Evolutionary conservation across 805 yeast species (phyloP).

Genomic region (Wickerhamomyces mucosus): DNA sequence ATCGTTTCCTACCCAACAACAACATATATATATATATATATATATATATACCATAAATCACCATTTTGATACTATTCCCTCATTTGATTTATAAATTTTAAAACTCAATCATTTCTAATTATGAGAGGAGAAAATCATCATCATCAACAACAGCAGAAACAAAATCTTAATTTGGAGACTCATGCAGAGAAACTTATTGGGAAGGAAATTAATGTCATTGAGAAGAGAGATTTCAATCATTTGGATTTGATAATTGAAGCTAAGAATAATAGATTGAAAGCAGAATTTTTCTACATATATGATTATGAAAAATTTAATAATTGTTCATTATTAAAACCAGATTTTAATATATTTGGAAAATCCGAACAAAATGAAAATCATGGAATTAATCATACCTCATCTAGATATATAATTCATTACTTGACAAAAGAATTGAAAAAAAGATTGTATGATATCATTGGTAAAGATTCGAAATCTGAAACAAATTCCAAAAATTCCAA

Average conservation of each 20-base stretch:
- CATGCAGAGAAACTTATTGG: conserved; percentile 18
- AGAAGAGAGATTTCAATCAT: conserved; percentile 17
- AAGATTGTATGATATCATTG: conserved; percentile 11
- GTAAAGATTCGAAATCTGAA: conserved; percentile 3
- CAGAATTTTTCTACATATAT: conserved; percentile 24
- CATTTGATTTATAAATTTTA: too few relatives aligned
- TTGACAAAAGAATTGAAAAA: conserved; percentile 23
- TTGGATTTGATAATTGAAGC: conserved; percentile 20
- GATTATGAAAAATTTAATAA: conserved; percentile 22
- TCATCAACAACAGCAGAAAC: too few relatives aligned
- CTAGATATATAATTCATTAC: conserved; percentile 25
- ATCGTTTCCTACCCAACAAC: too few relatives aligned
- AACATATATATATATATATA: too few relatives aligned
- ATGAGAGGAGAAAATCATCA: too few relatives aligned
- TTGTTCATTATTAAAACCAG: conserved; percentile 17
- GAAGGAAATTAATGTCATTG: conserved; percentile 18
- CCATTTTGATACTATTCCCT: too few relatives aligned
- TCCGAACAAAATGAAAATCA: conserved; percentile 2
- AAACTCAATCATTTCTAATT: too few relatives aligned
- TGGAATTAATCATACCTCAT: conserved; percentile 23
- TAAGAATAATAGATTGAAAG: conserved; percentile 18
- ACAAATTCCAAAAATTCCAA: conserved; percentile 11
- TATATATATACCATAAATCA: too few relatives aligned
- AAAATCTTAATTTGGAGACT: conserved; percentile 14
- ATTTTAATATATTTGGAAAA: conserved; percentile 14